Percentiles rank a stretch among this genome's conserved stretches.
phyloP scores from a whole-genome alignment of 2,329 filamentous ascomycete species.

The Penicillium sp. region DNA sequence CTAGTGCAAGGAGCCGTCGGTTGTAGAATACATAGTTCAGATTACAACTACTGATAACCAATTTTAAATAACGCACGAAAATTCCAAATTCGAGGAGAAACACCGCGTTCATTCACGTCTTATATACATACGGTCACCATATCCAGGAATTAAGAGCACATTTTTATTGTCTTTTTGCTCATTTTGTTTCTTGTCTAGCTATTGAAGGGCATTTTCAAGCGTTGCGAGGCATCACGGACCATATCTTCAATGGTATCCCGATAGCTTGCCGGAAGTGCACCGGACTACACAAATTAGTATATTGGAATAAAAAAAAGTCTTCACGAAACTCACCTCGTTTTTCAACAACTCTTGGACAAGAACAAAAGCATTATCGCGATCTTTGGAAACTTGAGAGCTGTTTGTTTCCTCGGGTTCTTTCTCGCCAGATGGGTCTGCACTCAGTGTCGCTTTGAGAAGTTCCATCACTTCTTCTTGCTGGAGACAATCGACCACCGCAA shows the following conservation, averaged over 20 bases:
- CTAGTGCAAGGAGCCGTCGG: too few relatives aligned
- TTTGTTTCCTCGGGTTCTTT: slow-evolving; percentile 23
- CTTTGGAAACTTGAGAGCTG: slow-evolving; percentile 32
- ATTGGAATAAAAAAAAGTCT: neutral
- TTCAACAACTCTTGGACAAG: slow-evolving; percentile 41
- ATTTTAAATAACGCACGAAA: too few relatives aligned
- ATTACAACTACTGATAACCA: too few relatives aligned
- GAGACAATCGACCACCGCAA: slow-evolving; percentile 36
- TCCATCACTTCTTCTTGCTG: slow-evolving; percentile 35
- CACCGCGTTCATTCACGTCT: neutral
- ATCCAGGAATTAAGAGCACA: neutral
- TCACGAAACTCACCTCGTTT: slow-evolving; percentile 34
- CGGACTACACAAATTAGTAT: slow-evolving; percentile 23
- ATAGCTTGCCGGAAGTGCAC: slow-evolving; percentile 26
- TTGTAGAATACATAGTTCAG: too few relatives aligned
- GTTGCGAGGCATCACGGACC: slow-evolving; percentile 26
- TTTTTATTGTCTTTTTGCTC: neutral
- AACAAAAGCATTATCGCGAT: slow-evolving; percentile 43
- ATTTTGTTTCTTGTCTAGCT: neutral
- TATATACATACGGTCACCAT: neutral
- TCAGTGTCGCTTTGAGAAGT: slow-evolving; percentile 34
- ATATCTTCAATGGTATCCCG: slow-evolving; percentile 31
- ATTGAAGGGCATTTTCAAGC: slow-evolving; percentile 14
- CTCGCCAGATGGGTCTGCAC: slow-evolving; percentile 11
- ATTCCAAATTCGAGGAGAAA: neutral